Base-by-base conservation (phyloP, 768 basidiomycete genomes). In the Gyrodon lividus region DNA sequence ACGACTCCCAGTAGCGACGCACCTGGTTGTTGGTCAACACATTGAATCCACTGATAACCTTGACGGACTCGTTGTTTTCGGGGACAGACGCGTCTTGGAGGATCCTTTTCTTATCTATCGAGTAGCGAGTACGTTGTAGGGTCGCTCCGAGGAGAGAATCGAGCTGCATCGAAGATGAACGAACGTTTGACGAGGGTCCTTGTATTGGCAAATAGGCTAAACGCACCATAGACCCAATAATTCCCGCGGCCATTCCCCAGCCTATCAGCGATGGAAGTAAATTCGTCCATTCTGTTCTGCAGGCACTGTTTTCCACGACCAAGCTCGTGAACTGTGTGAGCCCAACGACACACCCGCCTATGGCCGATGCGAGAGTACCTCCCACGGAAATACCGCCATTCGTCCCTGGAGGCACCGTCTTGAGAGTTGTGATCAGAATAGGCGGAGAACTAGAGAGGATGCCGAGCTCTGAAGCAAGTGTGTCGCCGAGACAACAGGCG, bases 401-500 rank as follows among this genome's bases (percentile, higher is more conserved):
- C 9, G 95, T 97, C 3, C 95, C 95, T 2, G 86, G 84, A 2
- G 93, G 93, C 0, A 93, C 90, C 1, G 70, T 58, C 57, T 77
- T 78, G 47, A 87, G 68, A 4, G 89, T 93, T 5, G 92, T 95
- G 59, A 97, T 80, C 30, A 96, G 80, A 42, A 84, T 64, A 30
- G 95, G 90, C 3, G 76, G 77, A 13, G 79, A 74, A 33, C 64
- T 66, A 22, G 92, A 87, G 38, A 97, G 76, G 56, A 97, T 93
- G 30, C 95, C 95, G 20, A 97, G 78, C 70, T 97, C 95, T 8
- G 92, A 95, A 0, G 93, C 93, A 2, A 98, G 81, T 0, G 94
- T 97, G 61, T 97, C 94, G 5, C 91, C 94, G 8, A 94, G 75
- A 64, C 89, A 92, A 68, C 89, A 93, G 3, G 86, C 85, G 67